Percentiles rank a stretch among this genome's conserved stretches.
phyloP scores from a whole-genome alignment of 306 rosid genomes.

The Rosa rugosa region DNA sequence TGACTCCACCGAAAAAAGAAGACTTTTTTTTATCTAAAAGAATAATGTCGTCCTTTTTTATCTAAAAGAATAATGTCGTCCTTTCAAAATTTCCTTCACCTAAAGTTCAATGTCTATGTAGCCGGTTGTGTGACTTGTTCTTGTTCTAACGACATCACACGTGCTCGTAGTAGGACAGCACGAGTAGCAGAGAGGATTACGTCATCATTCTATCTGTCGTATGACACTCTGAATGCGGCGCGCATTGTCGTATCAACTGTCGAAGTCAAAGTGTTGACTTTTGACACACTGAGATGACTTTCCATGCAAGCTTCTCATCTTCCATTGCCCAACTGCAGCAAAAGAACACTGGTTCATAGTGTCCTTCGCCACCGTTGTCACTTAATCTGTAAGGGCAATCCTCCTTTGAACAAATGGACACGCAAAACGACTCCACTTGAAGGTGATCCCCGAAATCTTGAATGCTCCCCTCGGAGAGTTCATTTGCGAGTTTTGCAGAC shows the following conservation, averaged over 20 bases:
- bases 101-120: too few species aligned
- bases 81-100: not conserved
- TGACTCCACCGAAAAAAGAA: not conserved
- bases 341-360: conserved; percentile 24
- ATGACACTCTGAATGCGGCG: not conserved
- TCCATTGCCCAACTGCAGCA: conserved; percentile 50
- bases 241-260: not conserved
- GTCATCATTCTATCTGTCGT: not conserved
- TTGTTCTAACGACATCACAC: not conserved
- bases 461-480: conserved; percentile 39
- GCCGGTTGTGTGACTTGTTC: not conserved
- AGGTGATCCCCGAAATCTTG: conserved; percentile 41
- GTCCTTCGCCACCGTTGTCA: conserved; percentile 17
- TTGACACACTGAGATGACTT: conserved; percentile 43
- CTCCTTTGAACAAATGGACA: conserved; percentile 44
- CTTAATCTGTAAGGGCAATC: conserved; percentile 45
- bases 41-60: not conserved
- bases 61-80: not conserved
- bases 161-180: not conserved
- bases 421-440: conserved; percentile 42
- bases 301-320: conserved; percentile 55
- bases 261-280: not conserved
- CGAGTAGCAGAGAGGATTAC: not conserved
- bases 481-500: conserved; percentile 29
- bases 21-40: not conserved